Percentiles rank a stretch among this genome's conserved stretches.
phyloP scores from a whole-genome alignment of 2,329 filamentous ascomycete species.

The Beauveria rudraprayagi region DNA sequence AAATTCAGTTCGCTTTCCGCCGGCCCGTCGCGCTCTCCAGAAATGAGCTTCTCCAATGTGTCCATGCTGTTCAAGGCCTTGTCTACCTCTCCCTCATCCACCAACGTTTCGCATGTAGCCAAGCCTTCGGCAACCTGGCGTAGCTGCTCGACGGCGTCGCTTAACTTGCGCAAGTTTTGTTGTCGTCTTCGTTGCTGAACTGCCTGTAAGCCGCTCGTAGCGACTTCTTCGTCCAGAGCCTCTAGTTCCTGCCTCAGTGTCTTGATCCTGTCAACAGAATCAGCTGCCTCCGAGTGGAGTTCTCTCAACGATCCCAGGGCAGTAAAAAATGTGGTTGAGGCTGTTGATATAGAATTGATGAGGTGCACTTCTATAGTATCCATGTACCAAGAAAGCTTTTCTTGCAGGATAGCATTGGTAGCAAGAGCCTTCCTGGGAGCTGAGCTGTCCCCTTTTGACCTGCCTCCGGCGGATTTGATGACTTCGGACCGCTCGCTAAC shows the following conservation, averaged over 20 bases:
- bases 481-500: constrained; percentile 95
- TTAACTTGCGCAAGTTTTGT: constrained; percentile 77
- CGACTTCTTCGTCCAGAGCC: constrained; percentile 79
- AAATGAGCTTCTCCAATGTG: constrained; percentile 68
- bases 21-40: constrained; percentile 53
- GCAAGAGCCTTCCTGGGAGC: constrained; percentile 75
- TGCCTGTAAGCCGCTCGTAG: constrained; percentile 73
- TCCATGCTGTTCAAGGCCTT: constrained; percentile 72
- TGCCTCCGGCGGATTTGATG: constrained; percentile 57
- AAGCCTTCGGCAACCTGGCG: constrained; percentile 69
- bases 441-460: constrained; percentile 37
- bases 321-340: constrained; percentile 93
- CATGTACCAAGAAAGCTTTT: constrained; percentile 99
- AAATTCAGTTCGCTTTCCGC: constrained; percentile 28
- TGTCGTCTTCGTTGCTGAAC: constrained; percentile 73
- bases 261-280: constrained; percentile 83
- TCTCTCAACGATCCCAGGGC: constrained; percentile 86
- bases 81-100: constrained; percentile 78
- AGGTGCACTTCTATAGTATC: constrained; percentile 97
- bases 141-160: constrained; percentile 76
- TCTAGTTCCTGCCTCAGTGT: constrained; percentile 69
- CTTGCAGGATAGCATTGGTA: constrained; percentile 93
- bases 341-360: constrained; percentile 91
- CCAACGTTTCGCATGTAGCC: constrained; percentile 66
- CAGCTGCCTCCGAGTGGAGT: constrained; percentile 82